phyloP scores from a whole-genome alignment of 768 basidiomycete species.

The Auriscalpium microsporum region DNA sequence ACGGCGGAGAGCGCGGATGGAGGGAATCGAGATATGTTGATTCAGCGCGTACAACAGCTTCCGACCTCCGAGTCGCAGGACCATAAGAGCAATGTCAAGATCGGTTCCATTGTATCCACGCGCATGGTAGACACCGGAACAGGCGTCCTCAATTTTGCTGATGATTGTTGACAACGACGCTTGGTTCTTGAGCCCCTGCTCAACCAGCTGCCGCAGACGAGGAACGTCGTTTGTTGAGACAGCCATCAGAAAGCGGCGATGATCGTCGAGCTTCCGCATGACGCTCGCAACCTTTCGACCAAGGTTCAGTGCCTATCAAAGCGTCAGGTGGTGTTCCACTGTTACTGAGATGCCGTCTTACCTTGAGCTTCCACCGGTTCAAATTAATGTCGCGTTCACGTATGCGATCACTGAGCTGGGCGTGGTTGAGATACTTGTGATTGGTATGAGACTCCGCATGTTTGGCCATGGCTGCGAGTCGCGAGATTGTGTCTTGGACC shows the following conservation, averaged over 20 bases:
- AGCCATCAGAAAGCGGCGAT: not conserved
- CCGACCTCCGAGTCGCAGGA: not conserved
- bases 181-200: not conserved
- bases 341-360: not conserved
- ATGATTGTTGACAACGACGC: not conserved
- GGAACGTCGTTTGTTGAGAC: not conserved
- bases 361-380: not conserved
- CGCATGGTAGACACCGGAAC: not conserved
- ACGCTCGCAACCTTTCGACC: not conserved
- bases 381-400: not conserved
- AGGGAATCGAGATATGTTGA: not conserved
- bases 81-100: not conserved
- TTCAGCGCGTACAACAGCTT: not conserved
- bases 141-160: not conserved
- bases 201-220: not conserved
- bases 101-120: not conserved
- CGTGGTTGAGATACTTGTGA: not conserved
- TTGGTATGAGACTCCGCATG: not conserved
- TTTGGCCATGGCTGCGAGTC: not conserved
- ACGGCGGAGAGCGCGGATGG: not conserved
- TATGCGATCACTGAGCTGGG: not conserved
- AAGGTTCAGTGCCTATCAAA: not conserved
- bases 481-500: not conserved
- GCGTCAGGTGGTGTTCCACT: not conserved
- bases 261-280: not conserved